Evolutionary conservation across 106 monocot genomes (phyloP), one percentile per base, ranked within the genome.

Genomic region (Apostasia shenzhenica): DNA sequence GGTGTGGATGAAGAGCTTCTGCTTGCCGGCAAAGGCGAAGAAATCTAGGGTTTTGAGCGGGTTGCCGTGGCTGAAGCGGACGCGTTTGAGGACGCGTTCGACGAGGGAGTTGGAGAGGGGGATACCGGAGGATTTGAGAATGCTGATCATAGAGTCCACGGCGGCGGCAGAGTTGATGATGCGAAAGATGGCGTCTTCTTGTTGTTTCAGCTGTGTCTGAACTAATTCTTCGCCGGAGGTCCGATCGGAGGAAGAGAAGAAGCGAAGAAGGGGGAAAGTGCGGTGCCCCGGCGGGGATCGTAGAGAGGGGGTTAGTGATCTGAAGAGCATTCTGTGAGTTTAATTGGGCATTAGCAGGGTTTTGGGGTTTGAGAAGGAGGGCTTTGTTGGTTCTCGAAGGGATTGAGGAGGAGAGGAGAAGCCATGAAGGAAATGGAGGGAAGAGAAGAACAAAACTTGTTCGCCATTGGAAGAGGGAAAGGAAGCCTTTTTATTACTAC

Each of bases 31-130:
- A 73, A 75, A 66, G 66, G 55, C 3, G 85, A 88, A 88, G 73
- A 94, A 86, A 6, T 68, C 67, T 44, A 91, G 85, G 67, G 85
- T 42, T 39, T 78, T 73, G 50, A 80, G 4, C 8, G 91, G 85
- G 79, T 85, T 77, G 59, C 70, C 75, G 72, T 91, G 94, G 81
- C 77, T 66, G 80, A 94, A 94, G 49, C 94, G 71, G 51, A 79
- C 66, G 26, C 81, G 61, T 2, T 69, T 69, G 74, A 94, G 85
- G 66, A 94, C 83, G 48, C 55, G 45, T 62, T 91, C 91, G 73
- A 94, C 70, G 63, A 94, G 72, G 66, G 70, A 56, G 77, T 75
- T 76, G 57, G 87, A 70, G 80, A 85, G 73, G 61, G 67, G 61
- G 71, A 87, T 68, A 4, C 51, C n/a, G 47, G 77, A 70, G n/a